A percentile compares a stretch with the other conserved stretches of the same genome.
These are phyloP conservation scores for Daedaleopsis nitida DNA, from an alignment of 768 basidiomycete species.

Conservation along the genomic window DNA sequence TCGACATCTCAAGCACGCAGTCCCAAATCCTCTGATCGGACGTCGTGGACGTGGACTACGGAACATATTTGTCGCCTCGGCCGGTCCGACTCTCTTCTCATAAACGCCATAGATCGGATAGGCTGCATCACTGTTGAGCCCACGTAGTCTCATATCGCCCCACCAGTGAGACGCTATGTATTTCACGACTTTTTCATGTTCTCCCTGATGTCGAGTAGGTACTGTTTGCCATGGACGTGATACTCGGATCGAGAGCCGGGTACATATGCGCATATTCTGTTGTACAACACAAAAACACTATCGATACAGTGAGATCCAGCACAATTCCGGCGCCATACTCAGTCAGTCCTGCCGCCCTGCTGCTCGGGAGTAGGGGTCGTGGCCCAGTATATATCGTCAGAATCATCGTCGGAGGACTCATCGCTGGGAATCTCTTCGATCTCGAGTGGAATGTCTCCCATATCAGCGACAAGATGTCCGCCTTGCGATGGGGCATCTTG, in stretches of 20 bases:
- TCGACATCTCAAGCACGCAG: neutral
- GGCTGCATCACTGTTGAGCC: neutral
- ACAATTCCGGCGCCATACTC: neutral
- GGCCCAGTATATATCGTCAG: neutral
- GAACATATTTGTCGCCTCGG: neutral
- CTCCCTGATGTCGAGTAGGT: too few relatives aligned
- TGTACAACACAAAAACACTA: neutral
- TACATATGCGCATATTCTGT: neutral
- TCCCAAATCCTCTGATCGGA: too few relatives aligned
- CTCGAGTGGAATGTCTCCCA: too few relatives aligned
- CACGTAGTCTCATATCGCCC: neutral
- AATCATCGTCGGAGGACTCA: neutral
- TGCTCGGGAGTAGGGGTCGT: neutral
- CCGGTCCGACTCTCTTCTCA: constrained; percentile 1
- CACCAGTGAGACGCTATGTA: constrained; percentile 8
- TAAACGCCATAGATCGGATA: neutral
- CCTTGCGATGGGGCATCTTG: too few relatives aligned
- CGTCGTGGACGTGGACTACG: too few relatives aligned
- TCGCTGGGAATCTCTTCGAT: too few relatives aligned
- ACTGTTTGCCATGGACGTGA: neutral
- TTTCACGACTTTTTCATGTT: neutral
- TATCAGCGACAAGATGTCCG: too few relatives aligned
- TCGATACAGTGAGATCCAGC: too few relatives aligned
- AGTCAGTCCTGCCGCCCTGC: neutral
- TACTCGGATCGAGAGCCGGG: neutral